Base-by-base conservation (phyloP, 1,284 basidiomycete genomes). In the Malassezia sympodialis region DNA sequence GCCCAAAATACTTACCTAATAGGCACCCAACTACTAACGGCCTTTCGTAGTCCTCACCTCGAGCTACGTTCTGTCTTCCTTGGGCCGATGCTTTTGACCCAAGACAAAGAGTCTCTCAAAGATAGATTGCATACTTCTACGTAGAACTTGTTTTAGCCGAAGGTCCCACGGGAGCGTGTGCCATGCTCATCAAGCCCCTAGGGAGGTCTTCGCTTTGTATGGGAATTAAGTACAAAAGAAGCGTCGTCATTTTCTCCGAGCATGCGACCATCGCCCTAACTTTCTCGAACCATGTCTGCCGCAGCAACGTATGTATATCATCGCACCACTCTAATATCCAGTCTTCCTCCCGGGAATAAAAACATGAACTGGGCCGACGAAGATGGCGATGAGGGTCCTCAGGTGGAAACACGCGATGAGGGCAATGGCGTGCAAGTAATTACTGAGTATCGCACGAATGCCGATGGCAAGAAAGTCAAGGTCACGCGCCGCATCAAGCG, bases 381-480 rank as follows among this genome's bases (percentile, higher is more conserved):
- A 46, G 66, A 69, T 24, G 67, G 67, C 24, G 68, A 72, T 47
- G 59, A 65, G 30, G 66, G 48, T 28, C 61, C 67, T 21, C 57
- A 57, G 40, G 61, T 70, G 42, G 76, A 76, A 57, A 79, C 79
- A 63, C 86, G 90, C 69, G 79, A 86, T 45, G 90, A 91, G 72
- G 86, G 88, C 64, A 87, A 93, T 69, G 91, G 91, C 1, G 82
- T 96, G 68, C 83, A 88, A 35, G 87, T 87, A 8, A 85, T 85
- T 6, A 79, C 88, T 43, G 89, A 91, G 72, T 90, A 87, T 76
- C 80, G 80, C 45, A 77, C 86, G 51, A 91, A 96, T 68, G 90
- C 96, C 44, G 85, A 91, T 23, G 93, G 90, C 17, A 90, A 91
- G 77, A 90, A 87, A 76, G 84, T 98, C 75, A 98, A 98, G 80